phyloP scores from a whole-genome alignment of 2,329 filamentous ascomycete species.

The Lachnellula occidentalis region DNA sequence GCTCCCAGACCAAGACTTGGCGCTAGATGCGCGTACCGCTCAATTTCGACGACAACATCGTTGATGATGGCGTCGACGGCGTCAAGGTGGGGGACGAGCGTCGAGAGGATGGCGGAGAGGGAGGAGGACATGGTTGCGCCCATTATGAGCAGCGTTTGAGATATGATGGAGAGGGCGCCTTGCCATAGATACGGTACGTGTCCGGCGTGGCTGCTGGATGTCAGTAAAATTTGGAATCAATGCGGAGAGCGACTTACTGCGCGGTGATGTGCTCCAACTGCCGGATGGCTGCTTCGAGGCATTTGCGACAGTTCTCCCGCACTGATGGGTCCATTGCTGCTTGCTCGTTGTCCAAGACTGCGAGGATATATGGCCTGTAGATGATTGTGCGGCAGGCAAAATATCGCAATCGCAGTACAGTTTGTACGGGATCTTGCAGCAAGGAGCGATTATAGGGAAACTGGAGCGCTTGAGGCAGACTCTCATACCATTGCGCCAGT shows the following conservation, averaged over 20 bases:
- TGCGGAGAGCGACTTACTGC: constrained; percentile 50
- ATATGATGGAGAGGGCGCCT: constrained; percentile 76
- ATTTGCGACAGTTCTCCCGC: constrained; percentile 73
- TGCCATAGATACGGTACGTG: constrained; percentile 86
- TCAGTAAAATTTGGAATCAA: constrained; percentile 7
- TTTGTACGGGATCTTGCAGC: constrained; percentile 69
- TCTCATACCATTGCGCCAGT: constrained; percentile 79
- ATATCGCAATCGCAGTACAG: constrained; percentile 72
- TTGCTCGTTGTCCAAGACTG: constrained; percentile 72
- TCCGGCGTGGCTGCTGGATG: constrained; percentile 59
- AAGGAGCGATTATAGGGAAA: constrained; percentile 67
- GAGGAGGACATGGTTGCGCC: constrained; percentile 75
- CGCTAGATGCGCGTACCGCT: constrained; percentile 67
- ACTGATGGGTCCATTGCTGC: constrained; percentile 66
- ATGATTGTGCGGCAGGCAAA: constrained; percentile 84
- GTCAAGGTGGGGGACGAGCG: constrained; percentile 50
- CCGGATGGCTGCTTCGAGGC: constrained; percentile 71
- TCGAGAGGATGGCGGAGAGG: constrained; percentile 57
- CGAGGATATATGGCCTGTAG: constrained; percentile 76
- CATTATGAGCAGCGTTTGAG: constrained; percentile 77
- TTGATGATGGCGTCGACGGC: constrained; percentile 72
- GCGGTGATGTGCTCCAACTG: constrained; percentile 75
- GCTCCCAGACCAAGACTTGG: constrained; percentile 71
- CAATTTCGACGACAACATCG: constrained; percentile 70
- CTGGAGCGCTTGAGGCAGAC: constrained; percentile 66